phyloP scores from a whole-genome alignment of 2,329 filamentous ascomycete species.

The Whalleya microplaca region DNA sequence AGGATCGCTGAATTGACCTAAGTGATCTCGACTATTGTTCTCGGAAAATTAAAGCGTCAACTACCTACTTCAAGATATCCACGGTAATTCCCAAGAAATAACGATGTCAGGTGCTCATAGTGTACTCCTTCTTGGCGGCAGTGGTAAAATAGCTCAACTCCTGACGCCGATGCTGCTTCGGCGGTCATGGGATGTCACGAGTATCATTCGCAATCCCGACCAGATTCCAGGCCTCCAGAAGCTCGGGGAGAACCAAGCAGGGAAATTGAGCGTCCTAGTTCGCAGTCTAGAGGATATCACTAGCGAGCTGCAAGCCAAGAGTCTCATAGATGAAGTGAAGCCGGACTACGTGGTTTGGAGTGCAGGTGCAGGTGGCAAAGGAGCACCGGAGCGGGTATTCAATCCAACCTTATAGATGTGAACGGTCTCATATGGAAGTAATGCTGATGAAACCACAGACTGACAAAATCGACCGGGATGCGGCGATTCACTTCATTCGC shows the following conservation, averaged over 20 bases:
- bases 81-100: neutral
- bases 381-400: slow-evolving; percentile 53
- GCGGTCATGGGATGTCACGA: slow-evolving; percentile 76
- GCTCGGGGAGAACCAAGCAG: slow-evolving; percentile 60
- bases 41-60: neutral
- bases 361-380: slow-evolving; percentile 66
- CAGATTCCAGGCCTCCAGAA: slow-evolving; percentile 68
- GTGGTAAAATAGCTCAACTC: slow-evolving; percentile 76
- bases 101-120: slow-evolving; percentile 38
- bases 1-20: neutral
- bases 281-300: slow-evolving; percentile 73
- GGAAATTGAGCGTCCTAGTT: slow-evolving; percentile 70
- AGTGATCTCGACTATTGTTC: neutral
- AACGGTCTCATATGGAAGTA: neutral
- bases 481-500: slow-evolving; percentile 64
- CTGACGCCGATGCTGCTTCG: slow-evolving; percentile 77
- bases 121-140: slow-evolving; percentile 78
- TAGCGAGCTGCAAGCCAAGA: slow-evolving; percentile 62
- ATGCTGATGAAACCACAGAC: slow-evolving; percentile 26
- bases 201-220: slow-evolving; percentile 73
- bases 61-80: neutral
- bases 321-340: slow-evolving; percentile 63
- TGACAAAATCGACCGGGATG: slow-evolving; percentile 51
- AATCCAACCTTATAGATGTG: neutral
- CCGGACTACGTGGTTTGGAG: slow-evolving; percentile 71